Evolutionary conservation across 176 grass and related monocot genomes (phyloP).

Genomic region (Raddia distichophylla): DNA sequence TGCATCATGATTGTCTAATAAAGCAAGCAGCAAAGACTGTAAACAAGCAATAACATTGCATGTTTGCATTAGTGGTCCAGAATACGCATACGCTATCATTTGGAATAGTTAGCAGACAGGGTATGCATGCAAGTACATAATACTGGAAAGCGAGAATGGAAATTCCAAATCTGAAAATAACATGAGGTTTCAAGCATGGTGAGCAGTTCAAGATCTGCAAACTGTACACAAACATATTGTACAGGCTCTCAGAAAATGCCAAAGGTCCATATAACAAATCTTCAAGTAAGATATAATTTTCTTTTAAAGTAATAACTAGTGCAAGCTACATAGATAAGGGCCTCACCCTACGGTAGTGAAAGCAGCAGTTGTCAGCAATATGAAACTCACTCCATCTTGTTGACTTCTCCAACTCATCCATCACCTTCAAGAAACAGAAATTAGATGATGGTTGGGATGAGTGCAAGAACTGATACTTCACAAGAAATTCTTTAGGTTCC

Average conservation of each 20-base stretch:
- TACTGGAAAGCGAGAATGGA: background rate
- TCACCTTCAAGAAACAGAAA: constrained; percentile 53
- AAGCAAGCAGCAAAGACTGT: constrained; percentile 65
- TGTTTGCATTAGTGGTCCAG: background rate
- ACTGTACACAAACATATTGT: background rate
- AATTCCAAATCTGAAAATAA: background rate
- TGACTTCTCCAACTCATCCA: constrained; percentile 73
- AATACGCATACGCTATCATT: background rate
- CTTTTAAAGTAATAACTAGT: background rate
- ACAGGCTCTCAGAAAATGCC: background rate
- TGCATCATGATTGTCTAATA: constrained; percentile 40
- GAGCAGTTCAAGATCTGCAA: constrained; percentile 6
- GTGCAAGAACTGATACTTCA: background rate
- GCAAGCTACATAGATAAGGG: constrained; percentile 11
- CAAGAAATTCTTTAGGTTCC: background rate
- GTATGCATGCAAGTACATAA: background rate
- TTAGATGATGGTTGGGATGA: background rate
- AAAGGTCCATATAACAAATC: background rate
- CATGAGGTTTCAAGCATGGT: background rate
- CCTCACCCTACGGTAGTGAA: constrained; percentile 79
- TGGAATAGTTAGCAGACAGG: background rate
- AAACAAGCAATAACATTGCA: constrained; percentile 26
- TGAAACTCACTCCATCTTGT: constrained; percentile 80
- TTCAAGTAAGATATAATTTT: background rate
- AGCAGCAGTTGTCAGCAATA: constrained; percentile 88